These are phyloP conservation scores for Vaccinium corymbosum DNA, from an alignment of 148 eudicot species.

Conservation along the genomic window DNA sequence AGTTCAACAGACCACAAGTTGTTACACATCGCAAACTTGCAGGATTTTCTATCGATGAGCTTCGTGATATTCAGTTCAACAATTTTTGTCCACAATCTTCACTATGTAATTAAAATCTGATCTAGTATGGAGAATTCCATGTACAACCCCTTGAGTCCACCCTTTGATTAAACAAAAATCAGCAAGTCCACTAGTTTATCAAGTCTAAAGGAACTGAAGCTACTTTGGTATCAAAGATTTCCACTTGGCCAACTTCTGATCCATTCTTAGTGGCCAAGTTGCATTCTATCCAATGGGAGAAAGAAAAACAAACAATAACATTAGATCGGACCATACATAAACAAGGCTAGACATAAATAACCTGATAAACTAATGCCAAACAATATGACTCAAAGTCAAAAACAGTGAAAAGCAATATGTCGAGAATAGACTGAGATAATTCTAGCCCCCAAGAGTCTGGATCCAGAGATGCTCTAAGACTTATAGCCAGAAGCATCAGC, in stretches of 20 bases:
- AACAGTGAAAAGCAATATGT: neutral
- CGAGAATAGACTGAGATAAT: neutral
- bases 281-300: neutral
- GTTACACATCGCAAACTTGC: neutral
- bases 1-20: neutral
- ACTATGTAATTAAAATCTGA: neutral
- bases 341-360: neutral
- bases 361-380: neutral
- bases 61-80: neutral
- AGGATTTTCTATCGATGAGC: neutral
- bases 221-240: neutral
- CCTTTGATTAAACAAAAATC: neutral
- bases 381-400: neutral
- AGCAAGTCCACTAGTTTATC: neutral
- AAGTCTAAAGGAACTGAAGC: neutral
- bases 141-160: neutral
- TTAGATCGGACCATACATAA: neutral
- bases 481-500: neutral
- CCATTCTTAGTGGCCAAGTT: slow-evolving; percentile 2
- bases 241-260: neutral
- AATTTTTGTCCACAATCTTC: neutral
- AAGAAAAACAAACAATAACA: neutral
- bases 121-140: neutral
- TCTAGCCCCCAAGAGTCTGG: neutral
- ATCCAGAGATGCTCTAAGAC: neutral